Conservation (phyloP, 2,329 filamentous ascomycete genomes). For the Rhynchosporium agropyri region DNA sequence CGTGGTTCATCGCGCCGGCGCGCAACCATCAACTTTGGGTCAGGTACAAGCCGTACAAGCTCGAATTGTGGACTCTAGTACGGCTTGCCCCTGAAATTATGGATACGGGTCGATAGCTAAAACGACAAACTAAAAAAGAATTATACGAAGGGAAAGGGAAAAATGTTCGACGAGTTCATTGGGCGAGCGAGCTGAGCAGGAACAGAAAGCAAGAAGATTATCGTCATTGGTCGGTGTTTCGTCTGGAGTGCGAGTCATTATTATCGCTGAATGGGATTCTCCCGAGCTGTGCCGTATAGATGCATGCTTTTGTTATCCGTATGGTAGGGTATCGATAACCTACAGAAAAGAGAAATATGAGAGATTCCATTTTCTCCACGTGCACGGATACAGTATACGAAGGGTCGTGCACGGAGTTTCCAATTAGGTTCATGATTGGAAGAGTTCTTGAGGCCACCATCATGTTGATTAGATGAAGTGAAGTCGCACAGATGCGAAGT, state of each 20-base stretch:
- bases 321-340: too few relatives aligned
- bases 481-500: constrained; percentile 9
- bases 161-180: too few relatives aligned
- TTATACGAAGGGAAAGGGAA: neutral
- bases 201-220: neutral
- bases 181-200: neutral
- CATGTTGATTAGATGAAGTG: constrained; percentile 14
- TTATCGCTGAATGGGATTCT: too few relatives aligned
- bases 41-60: constrained; percentile 5
- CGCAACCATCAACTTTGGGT: neutral
- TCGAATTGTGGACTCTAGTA: neutral
- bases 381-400: neutral
- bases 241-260: neutral
- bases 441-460: constrained; percentile 9
- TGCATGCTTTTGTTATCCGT: neutral
- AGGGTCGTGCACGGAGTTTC: constrained; percentile 3
- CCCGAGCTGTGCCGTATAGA: constrained; percentile 5
- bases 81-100: neutral
- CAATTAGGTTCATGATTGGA: neutral
- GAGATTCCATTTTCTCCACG: constrained; percentile 9
- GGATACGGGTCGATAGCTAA: neutral
- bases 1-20: constrained; percentile 1
- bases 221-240: neutral
- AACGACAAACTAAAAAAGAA: neutral
- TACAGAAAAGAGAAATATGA: neutral